Base-by-base conservation (phyloP, 2,329 filamentous ascomycete genomes). In the Dothiorella sarmentorum region DNA sequence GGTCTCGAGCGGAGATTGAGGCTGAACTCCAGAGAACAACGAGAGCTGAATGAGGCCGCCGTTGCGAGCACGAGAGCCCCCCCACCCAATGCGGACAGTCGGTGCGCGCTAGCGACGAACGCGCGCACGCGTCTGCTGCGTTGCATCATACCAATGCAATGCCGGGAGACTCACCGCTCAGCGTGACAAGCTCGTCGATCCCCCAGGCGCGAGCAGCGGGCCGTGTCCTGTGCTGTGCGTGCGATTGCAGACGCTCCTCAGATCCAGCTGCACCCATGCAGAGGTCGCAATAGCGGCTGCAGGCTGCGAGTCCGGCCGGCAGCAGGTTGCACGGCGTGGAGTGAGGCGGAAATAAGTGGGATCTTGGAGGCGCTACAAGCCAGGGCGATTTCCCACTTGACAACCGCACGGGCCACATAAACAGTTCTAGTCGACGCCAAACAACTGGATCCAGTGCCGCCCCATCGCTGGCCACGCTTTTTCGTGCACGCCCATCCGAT, bases 161-260 rank as follows among this genome's bases (percentile, higher is more conserved):
- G 47, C 26, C 20, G 17, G 15, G 20, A 3, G 6, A 7, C 35
- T 40, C 49, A 53, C 49, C 49, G 49, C 49, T 40, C 49, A 53
- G 10, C 49, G 35, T 24, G 24, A 53, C 35, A 53, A 53, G 49
- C 35, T 29, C 49, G 49, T 53, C 33, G 49, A 53, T 53, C 49
- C 49, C 49, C 49, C 49, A 13, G n/a, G 49, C 11, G 49, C 49
- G 49, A 40, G 49, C 49, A 40, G 33, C 49, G 40, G 49, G 35
- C 49, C 24, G 49, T 18, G 49, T 53, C 49, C 49, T 40, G 49
- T 53, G 49, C 49, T 40, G 49, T 53, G 49, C 49, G 49, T 38
- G 47, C 49, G 35, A 40, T 40, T 33, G 18, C 33, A 40, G 49
- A 24, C n/a, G 43, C 43, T 7, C 43, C 6, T 18, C 24, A 17